These are phyloP conservation scores for Lipomyces oligophaga DNA, from an alignment of 805 yeast species.

Conservation along the genomic window DNA sequence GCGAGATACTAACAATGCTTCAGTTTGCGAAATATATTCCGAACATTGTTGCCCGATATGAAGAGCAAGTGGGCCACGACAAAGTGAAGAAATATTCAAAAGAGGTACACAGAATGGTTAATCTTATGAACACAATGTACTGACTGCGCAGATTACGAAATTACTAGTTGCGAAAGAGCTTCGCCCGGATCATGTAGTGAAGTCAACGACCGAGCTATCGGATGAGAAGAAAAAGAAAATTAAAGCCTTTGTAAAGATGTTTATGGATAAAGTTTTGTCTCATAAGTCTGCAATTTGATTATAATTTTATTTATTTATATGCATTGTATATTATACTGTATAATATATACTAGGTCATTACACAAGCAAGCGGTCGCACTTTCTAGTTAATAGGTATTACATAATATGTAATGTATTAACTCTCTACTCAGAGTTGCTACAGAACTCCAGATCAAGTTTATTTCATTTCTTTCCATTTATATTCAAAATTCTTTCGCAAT, in stretches of 20 bases:
- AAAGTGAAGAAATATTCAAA: constrained; percentile 71
- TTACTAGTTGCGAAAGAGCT: constrained; percentile 65
- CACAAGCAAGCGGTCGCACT: too few relatives aligned
- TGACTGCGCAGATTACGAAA: constrained; percentile 51
- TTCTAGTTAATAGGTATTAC: too few relatives aligned
- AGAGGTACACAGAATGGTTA: constrained; percentile 42
- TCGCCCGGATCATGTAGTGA: constrained; percentile 37
- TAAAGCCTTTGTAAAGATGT: constrained; percentile 56
- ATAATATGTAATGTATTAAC: too few relatives aligned
- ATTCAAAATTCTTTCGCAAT: too few relatives aligned
- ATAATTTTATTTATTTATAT: too few relatives aligned
- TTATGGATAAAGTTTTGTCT: constrained; percentile 59
- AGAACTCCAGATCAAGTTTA: too few relatives aligned
- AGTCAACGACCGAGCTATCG: constrained; percentile 53
- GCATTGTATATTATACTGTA: too few relatives aligned
- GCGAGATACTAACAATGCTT: not conserved
- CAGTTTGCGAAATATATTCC: constrained; percentile 73
- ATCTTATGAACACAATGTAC: too few relatives aligned
- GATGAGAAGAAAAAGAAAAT: constrained; percentile 67
- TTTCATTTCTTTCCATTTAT: too few relatives aligned
- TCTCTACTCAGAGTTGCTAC: too few relatives aligned
- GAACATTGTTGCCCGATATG: constrained; percentile 63
- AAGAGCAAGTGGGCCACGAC: constrained; percentile 61
- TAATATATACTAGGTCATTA: too few relatives aligned
- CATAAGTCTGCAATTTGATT: too few relatives aligned